Evolutionary conservation across 2,329 filamentous ascomycete species (phyloP), one percentile per base, ranked within the genome.

Genomic region (Aureobasidium sp.): DNA sequence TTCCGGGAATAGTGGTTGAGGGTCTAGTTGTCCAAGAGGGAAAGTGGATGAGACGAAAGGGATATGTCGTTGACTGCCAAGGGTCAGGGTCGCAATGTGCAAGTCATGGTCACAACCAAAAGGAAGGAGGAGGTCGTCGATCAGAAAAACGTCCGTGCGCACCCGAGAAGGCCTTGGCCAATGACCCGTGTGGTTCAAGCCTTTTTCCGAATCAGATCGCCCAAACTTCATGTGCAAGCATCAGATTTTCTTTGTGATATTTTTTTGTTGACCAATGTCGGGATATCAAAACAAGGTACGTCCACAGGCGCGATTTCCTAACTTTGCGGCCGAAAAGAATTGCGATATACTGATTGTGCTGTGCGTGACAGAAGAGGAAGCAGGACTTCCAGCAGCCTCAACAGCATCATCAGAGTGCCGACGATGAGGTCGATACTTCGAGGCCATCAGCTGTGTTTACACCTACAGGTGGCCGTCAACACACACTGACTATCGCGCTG

Each of bases 401-500:
- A 7, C 53, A 57, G 19, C 53, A 57, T 27, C 65, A 68, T 47
- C 65, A 68, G 37, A 62, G 49, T 42, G 58, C 61, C 5, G 29
- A 39, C 37, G 64, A 65, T 14, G 53, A 61, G 33, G 62, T 62
- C 45, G 81, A 84, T 66, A 85, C 83, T 3, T 84, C 86, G 27
- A 89, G 86, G 71, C 87, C 88, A 4, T 85, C 85, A 5, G 85
- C 87, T 9, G 76, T 86, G 40, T 93, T 90, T 75, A 78, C 81
- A 56, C 85, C 89, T 1, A 79, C 76, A 0, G 79, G 81, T 49
- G 85, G 86, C 39, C 79, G 90, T 66, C 76, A 82, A 39, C 89
- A 87, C 81, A 94, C 90, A 0, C 72, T 94, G 19, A 92, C 87
- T 45, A 81, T 94, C 37, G 90, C 90, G 3, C 75, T 95, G 33